Evolutionary conservation across 176 grass and related monocot genomes (phyloP).

Genomic region (Alopecurus myosuroides): DNA sequence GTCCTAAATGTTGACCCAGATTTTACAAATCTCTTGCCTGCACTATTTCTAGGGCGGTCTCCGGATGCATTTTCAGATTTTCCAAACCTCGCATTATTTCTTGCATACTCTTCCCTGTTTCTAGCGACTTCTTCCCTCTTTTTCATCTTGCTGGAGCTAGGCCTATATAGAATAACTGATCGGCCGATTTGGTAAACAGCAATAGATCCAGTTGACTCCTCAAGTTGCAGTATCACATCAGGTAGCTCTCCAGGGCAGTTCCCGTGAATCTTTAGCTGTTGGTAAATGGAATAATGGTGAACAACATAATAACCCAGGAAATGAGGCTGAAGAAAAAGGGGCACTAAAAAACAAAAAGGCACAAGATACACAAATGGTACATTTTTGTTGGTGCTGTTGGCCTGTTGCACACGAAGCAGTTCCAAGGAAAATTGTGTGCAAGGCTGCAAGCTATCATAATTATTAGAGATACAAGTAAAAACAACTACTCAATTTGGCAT

Average conservation of each 20-base stretch:
- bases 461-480: neutral
- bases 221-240: conserved; percentile 74
- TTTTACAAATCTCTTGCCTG: conserved; percentile 27
- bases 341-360: conserved; percentile 8
- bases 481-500: neutral
- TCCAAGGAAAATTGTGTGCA: neutral
- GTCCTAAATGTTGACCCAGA: conserved; percentile 33
- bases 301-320: neutral
- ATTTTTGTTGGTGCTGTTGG: neutral
- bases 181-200: conserved; percentile 70
- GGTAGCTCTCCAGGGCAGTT: conserved; percentile 73
- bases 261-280: conserved; percentile 83
- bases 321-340: neutral
- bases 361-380: neutral
- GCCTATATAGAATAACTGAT: conserved; percentile 82
- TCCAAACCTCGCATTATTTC: conserved; percentile 25
- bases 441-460: neutral
- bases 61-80: conserved; percentile 32
- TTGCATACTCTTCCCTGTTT: conserved; percentile 32
- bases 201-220: conserved; percentile 83
- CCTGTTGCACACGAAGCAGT: neutral
- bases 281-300: conserved; percentile 20
- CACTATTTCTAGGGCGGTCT: conserved; percentile 23
- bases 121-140: conserved; percentile 45
- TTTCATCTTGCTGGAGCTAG: conserved; percentile 89